Conservation (phyloP, 345 rosid genomes). For the Eucalyptus sp. region DNA sequence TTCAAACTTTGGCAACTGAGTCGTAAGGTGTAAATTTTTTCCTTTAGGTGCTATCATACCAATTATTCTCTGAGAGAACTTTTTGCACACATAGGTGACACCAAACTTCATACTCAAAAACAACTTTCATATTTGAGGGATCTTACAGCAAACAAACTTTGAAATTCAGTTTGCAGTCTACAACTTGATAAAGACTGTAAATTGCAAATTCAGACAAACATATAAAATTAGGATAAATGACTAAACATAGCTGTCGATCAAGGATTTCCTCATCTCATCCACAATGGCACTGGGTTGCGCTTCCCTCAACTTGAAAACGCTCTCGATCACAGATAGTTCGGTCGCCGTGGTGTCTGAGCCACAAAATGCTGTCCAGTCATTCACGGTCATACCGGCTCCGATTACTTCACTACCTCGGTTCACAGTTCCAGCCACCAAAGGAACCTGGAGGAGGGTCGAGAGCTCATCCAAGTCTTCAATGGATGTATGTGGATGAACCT, state of each 20-base stretch:
- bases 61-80: neutral
- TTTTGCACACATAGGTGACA: neutral
- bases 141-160: neutral
- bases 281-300: conserved; percentile 77
- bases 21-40: neutral
- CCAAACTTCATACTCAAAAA: neutral
- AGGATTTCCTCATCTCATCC: conserved; percentile 85
- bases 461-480: conserved; percentile 90
- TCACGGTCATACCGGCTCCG: conserved; percentile 74
- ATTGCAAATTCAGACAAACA: neutral
- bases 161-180: neutral
- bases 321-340: conserved; percentile 79
- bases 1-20: neutral
- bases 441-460: conserved; percentile 80
- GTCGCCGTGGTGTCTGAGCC: conserved; percentile 96
- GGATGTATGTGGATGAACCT: conserved; percentile 96
- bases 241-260: conserved; percentile 64
- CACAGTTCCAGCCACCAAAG: conserved; percentile 68
- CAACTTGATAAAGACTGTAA: neutral
- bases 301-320: conserved; percentile 87
- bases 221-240: neutral
- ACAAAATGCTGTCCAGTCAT: conserved; percentile 85
- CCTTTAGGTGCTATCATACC: neutral
- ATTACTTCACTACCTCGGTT: conserved; percentile 89
- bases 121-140: neutral